Evolutionary conservation across 179 eudicot species (phyloP).

Genomic region (Camellia oleifera): DNA sequence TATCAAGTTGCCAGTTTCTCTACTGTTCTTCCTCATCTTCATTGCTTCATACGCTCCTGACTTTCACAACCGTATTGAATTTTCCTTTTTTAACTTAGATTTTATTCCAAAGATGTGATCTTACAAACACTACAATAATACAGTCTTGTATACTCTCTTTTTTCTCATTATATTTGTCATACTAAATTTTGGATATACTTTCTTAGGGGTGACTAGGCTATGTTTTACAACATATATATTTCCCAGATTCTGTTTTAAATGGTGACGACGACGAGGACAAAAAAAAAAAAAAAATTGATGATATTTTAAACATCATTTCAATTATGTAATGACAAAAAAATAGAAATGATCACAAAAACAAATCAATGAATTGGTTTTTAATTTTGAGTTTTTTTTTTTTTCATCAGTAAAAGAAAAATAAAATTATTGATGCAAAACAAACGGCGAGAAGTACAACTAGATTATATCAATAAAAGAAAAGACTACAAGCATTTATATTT

Average conservation of each 20-base stretch:
- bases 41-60: slow-evolving; percentile 8
- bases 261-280: too few species aligned
- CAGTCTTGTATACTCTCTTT: not conserved
- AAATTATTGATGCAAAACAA: too few species aligned
- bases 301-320: too few species aligned
- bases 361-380: not conserved
- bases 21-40: slow-evolving; percentile 26
- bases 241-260: too few species aligned
- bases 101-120: not conserved
- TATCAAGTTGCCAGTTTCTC: slow-evolving; percentile 17
- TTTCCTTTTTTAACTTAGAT: not conserved
- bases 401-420: too few species aligned
- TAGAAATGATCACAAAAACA: not conserved
- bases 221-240: too few species aligned
- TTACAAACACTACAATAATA: not conserved
- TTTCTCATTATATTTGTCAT: not conserved
- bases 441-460: too few species aligned
- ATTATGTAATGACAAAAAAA: too few species aligned
- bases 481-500: not conserved
- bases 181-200: not conserved
- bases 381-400: too few species aligned
- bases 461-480: too few species aligned
- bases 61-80: not conserved
- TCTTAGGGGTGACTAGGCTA: not conserved
- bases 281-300: too few species aligned